Base-by-base conservation (phyloP, 2,329 filamentous ascomycete species). In the Xylariales sp. region DNA sequence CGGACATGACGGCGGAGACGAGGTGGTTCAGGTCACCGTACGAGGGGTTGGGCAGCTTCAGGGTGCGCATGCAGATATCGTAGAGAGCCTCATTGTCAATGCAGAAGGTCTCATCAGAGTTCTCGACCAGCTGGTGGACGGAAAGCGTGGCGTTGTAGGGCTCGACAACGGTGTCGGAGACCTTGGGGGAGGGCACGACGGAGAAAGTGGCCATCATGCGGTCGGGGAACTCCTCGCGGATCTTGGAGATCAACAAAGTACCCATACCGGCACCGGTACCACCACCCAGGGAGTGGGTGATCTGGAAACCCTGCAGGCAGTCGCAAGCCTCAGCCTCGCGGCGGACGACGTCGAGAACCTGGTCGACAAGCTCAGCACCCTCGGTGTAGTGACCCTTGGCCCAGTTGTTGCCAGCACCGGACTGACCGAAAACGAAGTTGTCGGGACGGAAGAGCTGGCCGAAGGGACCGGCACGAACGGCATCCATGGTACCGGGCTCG, bases 181-280 rank as follows among this genome's bases (percentile, higher is more conserved):
- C 93, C 85, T 97, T 98, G 67, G 93, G 93, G 33, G 93, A 97
- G 60, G 93, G 93, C 47, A 97, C 85, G 60, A 98, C 93, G 58
- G 93, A 97, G 83, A 96, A 98, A 52, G 93, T 98, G 55, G 93
- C 90, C 93, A 97, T 98, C 93, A 98, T 98, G 64, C 93, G 88
- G 79, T 98, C 93, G 64, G 93, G 93, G 78, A 97, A 97, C 76
- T 97, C 93, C 78, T 98, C 93, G 61, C 93, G 93, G 70, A 97
- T 97, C 87, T 98, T 98, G 76, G 90, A 96, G 81, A 97, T 97
- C 67, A 98, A 75, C 61, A 98, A 83, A 45, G 93, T 98, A 76
- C 93, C 93, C 93, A 98, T 98, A 86, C 93, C 93, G 59, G 93
- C 91, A 89, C 93, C 93, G 60, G 93, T 98, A 83, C 93, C 93